A percentile compares a stretch with the other conserved stretches of the same genome.
Evolutionary conservation across 2,329 filamentous ascomycete genomes (phyloP).

Genomic region (Phoma herbarum): DNA sequence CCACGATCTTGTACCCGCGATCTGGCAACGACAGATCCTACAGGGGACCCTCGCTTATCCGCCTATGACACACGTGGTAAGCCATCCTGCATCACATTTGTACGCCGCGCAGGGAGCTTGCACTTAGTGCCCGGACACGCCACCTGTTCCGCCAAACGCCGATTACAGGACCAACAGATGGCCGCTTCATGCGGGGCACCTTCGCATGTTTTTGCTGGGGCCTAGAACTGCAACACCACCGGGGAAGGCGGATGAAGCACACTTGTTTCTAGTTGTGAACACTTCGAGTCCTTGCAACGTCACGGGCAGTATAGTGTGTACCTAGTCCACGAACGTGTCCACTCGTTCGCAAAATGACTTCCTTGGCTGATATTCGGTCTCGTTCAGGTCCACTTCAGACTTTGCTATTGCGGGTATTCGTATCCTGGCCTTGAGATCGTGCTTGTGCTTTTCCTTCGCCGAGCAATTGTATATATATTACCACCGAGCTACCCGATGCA

Average conservation of each 20-base stretch:
- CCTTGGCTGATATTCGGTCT: slow-evolving; percentile 13
- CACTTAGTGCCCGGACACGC: slow-evolving; percentile 10
- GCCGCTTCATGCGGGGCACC: slow-evolving; percentile 1
- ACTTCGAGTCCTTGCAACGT: slow-evolving; percentile 10
- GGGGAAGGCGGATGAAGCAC: slow-evolving; percentile 22
- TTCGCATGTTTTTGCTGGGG: slow-evolving; percentile 22
- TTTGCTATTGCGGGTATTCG: slow-evolving; percentile 1
- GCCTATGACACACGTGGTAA: slow-evolving; percentile 24
- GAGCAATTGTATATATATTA: slow-evolving; percentile 15
- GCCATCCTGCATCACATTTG: slow-evolving; percentile 11
- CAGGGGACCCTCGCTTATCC: slow-evolving; percentile 18
- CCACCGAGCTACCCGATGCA: slow-evolving; percentile 4
- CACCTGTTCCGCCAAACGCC: slow-evolving; percentile 17
- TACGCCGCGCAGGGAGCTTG: slow-evolving; percentile 17
- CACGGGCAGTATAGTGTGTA: slow-evolving; percentile 13
- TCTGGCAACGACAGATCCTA: slow-evolving; percentile 23
- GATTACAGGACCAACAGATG: slow-evolving; percentile 17
- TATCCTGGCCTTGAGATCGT: not conserved
- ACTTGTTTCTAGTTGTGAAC: slow-evolving; percentile 17
- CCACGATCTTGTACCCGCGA: slow-evolving; percentile 26
- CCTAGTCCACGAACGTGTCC: slow-evolving; percentile 10
- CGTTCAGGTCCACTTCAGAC: slow-evolving; percentile 11
- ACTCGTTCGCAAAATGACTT: slow-evolving; percentile 8
- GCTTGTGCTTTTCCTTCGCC: slow-evolving; percentile 14
- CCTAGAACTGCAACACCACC: slow-evolving; percentile 20